phyloP scores from a whole-genome alignment of 2,329 filamentous ascomycete species.

The Zymoseptoria crescenta region DNA sequence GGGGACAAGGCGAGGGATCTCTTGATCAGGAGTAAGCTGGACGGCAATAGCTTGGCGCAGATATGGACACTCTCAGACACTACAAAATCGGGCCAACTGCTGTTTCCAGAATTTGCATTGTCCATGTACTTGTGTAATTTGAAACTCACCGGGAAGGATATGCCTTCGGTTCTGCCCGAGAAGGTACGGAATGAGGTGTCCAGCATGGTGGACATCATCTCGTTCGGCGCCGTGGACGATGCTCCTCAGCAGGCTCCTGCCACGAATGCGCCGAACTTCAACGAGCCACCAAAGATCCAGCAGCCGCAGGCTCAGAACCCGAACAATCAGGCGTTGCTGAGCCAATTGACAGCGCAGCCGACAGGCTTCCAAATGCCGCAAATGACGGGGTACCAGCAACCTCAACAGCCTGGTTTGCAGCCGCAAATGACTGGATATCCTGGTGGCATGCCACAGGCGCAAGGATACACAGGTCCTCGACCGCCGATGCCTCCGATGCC shows the following conservation, averaged over 20 bases:
- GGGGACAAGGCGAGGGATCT: conserved; percentile 88
- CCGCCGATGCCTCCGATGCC: conserved; percentile 81
- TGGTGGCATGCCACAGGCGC: conserved; percentile 57
- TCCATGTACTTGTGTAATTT: conserved; percentile 98
- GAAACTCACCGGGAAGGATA: conserved; percentile 74
- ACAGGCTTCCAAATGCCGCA: conserved; percentile 40
- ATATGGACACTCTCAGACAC: conserved; percentile 96
- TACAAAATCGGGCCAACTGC: conserved; percentile 88
- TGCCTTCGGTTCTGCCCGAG: conserved; percentile 71
- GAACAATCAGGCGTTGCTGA: conserved; percentile 57
- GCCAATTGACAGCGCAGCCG: conserved; percentile 47
- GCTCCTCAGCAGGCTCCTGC: conserved; percentile 40
- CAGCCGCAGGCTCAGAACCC: conserved; percentile 53
- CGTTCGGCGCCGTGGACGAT: conserved; percentile 81
- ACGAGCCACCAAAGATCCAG: conserved; percentile 44
- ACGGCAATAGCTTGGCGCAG: conserved; percentile 79
- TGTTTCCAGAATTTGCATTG: conserved; percentile 95
- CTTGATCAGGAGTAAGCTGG: conserved; percentile 76
- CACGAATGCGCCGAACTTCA: conserved; percentile 65
- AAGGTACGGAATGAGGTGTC: conserved; percentile 93
- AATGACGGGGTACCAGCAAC: conserved; percentile 17
- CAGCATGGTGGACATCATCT: conserved; percentile 99
- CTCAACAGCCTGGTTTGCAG: conserved; percentile 57
- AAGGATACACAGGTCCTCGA: conserved; percentile 71
- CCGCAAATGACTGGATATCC: conserved; percentile 46